Base-by-base conservation (phyloP, 768 basidiomycete genomes). In the Roridomyces roridus region DNA sequence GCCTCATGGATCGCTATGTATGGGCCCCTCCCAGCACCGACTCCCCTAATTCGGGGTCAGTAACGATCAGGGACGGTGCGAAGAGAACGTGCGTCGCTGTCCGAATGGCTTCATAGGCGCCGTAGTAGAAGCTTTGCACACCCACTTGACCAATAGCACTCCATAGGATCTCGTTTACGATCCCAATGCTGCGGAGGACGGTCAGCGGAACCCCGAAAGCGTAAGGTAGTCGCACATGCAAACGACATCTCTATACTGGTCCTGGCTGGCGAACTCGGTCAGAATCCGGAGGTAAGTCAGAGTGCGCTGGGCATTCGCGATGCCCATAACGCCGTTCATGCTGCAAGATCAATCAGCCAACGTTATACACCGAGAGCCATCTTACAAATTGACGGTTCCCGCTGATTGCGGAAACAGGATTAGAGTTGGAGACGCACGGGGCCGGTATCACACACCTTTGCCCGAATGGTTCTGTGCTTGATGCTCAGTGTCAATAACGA, bases 301-400 rank as follows among this genome's bases (percentile, higher is more conserved):
- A 17, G 90, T 84, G 26, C 95, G 85, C 65, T 96, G 89, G 10
- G 91, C 93, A 63, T 97, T 96, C 42, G 92, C 89, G 35, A 91
- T 76, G 39, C 94, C 94, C 94, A 96, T 96, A 48, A 89, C 85
- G 51, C 91, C 91, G 63, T 86, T 81, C 62, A 49, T 57, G 28
- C 48, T 57, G 24, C 14, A 28, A 40, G 46, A 21, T 44, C 45
- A 62, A 61, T 39, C 6, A 39, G 42, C 17, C 4, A 35, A 17
- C 17, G 21, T 11, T 14, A 51, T n/a, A 40, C 45, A n/a, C 56
- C 59, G 4, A 57, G 40, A 61, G 31, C 18, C n/a, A 24, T 67
- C 70, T 65, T 65, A 79, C 78, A 86, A 87, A 68, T 94, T 92
- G 69, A 92, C 75, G 45, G 70, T 73, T 20, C 90, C 92, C 52